Conservation (phyloP, 306 rosid species). For the Lathyrus tuberosus region DNA sequence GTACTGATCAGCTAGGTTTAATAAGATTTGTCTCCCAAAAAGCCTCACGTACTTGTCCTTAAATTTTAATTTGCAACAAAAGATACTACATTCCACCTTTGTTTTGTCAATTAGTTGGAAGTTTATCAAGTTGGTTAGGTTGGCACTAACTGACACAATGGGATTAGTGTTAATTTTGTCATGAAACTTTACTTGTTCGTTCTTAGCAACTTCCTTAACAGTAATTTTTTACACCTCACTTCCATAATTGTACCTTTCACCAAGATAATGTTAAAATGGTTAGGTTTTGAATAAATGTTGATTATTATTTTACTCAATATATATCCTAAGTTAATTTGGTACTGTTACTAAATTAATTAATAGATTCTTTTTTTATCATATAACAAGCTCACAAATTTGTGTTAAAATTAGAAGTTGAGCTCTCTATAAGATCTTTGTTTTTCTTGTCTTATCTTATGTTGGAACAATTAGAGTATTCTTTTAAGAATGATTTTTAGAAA, state of each 20-base stretch:
- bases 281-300: conserved; percentile 36
- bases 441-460: no score
- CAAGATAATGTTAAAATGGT: conserved; percentile 26
- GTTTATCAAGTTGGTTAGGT: conserved; percentile 15
- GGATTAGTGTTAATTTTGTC: conserved; percentile 36
- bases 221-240: conserved; percentile 14
- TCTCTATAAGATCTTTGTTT: no score
- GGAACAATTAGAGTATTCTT: no score
- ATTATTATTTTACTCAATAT: conserved; percentile 24
- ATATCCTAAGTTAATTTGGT: background rate
- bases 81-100: conserved; percentile 12
- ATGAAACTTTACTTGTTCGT: conserved; percentile 12
- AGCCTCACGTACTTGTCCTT: conserved; percentile 1
- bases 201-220: conserved; percentile 41
- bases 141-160: conserved; percentile 24
- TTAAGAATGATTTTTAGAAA: no score
- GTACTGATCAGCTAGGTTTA: conserved; percentile 25
- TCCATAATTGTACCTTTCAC: conserved; percentile 31
- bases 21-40: conserved; percentile 37
- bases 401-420: no score
- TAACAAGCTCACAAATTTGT: no score
- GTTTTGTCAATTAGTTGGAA: conserved; percentile 10
- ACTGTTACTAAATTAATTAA: background rate
- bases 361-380: background rate
- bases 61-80: conserved; percentile 25